Evolutionary conservation across 129 eudicot species (phyloP).

Genomic region (Logfia minima): DNA sequence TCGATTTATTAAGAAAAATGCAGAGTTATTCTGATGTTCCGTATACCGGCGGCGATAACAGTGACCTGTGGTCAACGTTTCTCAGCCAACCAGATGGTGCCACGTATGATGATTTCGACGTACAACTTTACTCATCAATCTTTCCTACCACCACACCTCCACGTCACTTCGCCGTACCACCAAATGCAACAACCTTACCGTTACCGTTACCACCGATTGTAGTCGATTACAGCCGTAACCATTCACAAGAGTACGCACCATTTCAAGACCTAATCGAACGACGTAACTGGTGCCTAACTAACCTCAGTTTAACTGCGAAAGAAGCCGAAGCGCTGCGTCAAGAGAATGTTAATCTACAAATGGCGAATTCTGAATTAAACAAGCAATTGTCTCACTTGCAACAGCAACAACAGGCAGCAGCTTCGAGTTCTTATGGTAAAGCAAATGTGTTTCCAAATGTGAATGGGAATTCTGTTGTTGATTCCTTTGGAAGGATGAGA

Average conservation of each 20-base stretch:
- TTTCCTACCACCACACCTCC: conserved; percentile 34
- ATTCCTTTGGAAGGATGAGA: conserved; percentile 41
- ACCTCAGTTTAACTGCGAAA: conserved; percentile 49
- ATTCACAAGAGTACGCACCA: conserved; percentile 39
- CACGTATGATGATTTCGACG: conserved; percentile 30
- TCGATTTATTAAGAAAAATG: conserved; percentile 37
- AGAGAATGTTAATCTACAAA: conserved; percentile 73
- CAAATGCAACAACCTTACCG: conserved; percentile 23
- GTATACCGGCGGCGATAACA: conserved; percentile 30
- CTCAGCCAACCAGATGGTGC: conserved; percentile 36
- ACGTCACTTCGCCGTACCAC: conserved; percentile 21
- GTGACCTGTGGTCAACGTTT: conserved; percentile 34
- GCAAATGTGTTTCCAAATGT: conserved; percentile 9
- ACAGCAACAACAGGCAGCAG: conserved; percentile 37
- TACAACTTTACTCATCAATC: conserved; percentile 42
- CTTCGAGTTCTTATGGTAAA: conserved; percentile 32
- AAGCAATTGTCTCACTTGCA: conserved; percentile 45
- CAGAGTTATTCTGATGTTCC: conserved; percentile 47
- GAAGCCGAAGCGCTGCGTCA: conserved; percentile 80
- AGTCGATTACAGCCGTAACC: conserved; percentile 28
- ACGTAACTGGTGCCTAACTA: conserved; percentile 50
- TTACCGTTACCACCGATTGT: conserved; percentile 27
- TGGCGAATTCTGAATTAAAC: conserved; percentile 60
- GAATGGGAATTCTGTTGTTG: conserved; percentile 23
- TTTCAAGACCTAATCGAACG: conserved; percentile 60